phyloP scores from a whole-genome alignment of 2,329 filamentous ascomycete species.

The Plenodomus biglobosus region DNA sequence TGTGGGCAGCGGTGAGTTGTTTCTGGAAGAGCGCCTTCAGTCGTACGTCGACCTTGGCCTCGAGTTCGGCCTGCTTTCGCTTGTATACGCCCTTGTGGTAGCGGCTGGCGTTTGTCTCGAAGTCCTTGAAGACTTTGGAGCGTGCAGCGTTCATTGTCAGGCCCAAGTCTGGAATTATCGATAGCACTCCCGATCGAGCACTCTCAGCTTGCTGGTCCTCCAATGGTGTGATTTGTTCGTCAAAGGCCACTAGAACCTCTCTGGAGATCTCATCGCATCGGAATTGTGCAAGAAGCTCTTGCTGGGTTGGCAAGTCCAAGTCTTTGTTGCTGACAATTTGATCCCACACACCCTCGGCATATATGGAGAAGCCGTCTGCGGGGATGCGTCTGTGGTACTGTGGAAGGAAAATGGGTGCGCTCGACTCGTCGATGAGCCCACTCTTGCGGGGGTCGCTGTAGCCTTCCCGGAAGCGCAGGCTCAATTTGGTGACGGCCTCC shows the following conservation, averaged over 20 bases:
- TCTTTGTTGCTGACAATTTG: slow-evolving; percentile 99
- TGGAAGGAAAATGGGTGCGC: slow-evolving; percentile 80
- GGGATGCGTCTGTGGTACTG: slow-evolving; percentile 96
- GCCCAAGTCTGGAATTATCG: slow-evolving; percentile 75
- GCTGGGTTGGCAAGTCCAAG: slow-evolving; percentile 91
- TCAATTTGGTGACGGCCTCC: slow-evolving; percentile 75
- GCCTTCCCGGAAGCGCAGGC: slow-evolving; percentile 78
- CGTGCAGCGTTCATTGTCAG: slow-evolving; percentile 71
- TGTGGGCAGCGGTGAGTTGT: slow-evolving; percentile 88
- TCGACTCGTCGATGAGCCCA: slow-evolving; percentile 67
- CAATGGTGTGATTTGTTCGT: slow-evolving; percentile 76
- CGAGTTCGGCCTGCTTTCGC: slow-evolving; percentile 81
- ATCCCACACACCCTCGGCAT: slow-evolving; percentile 94
- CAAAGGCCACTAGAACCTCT: slow-evolving; percentile 83
- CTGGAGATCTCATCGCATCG: slow-evolving; percentile 94
- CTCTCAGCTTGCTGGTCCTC: slow-evolving; percentile 83
- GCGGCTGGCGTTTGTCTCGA: slow-evolving; percentile 85
- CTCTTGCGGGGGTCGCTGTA: slow-evolving; percentile 68
- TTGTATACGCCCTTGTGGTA: slow-evolving; percentile 97
- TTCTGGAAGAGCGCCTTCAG: slow-evolving; percentile 85
- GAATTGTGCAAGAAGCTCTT: slow-evolving; percentile 95
- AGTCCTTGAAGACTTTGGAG: slow-evolving; percentile 73
- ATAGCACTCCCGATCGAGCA: slow-evolving; percentile 68
- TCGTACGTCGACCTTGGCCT: slow-evolving; percentile 81
- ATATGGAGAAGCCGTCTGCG: slow-evolving; percentile 93